Conservation (phyloP, 1,284 basidiomycete genomes). For the Microstroma glucosiphilum region DNA sequence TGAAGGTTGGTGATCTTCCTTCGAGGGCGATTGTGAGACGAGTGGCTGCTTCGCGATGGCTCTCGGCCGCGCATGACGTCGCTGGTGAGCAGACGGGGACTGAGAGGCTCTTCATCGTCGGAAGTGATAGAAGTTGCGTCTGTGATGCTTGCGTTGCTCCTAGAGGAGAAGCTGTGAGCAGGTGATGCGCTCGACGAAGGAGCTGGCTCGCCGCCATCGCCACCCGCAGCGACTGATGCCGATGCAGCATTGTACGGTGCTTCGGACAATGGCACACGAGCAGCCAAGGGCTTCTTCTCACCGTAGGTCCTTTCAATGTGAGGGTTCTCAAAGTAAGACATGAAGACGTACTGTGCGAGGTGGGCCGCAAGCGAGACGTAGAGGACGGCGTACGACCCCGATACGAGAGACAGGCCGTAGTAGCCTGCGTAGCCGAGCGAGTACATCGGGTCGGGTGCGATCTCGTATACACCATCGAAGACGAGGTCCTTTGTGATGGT, state of each 20-base stretch:
- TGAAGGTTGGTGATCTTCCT: slow-evolving; percentile 58
- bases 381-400: slow-evolving; percentile 81
- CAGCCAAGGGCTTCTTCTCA: slow-evolving; percentile 34
- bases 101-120: background rate
- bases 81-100: background rate
- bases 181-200: background rate
- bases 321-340: slow-evolving; percentile 94
- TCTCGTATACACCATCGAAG: slow-evolving; percentile 95
- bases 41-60: slow-evolving; percentile 13
- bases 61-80: background rate
- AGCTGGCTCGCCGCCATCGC: background rate
- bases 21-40: slow-evolving; percentile 15
- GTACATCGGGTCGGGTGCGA: slow-evolving; percentile 74
- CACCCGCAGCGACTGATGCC: slow-evolving; percentile 19
- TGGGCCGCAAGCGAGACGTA: slow-evolving; percentile 89
- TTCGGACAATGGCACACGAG: slow-evolving; percentile 20
- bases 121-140: background rate
- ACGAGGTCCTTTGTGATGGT: slow-evolving; percentile 66
- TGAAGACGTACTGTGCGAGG: slow-evolving; percentile 88
- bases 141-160: background rate
- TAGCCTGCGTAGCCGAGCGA: slow-evolving; percentile 55
- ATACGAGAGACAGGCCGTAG: slow-evolving; percentile 85
- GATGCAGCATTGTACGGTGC: slow-evolving; percentile 40
- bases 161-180: background rate
- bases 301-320: slow-evolving; percentile 57